A percentile compares a stretch with the other conserved stretches of the same genome.
phyloP scores from a whole-genome alignment of 805 yeast genomes.

The Candida ulmi region DNA sequence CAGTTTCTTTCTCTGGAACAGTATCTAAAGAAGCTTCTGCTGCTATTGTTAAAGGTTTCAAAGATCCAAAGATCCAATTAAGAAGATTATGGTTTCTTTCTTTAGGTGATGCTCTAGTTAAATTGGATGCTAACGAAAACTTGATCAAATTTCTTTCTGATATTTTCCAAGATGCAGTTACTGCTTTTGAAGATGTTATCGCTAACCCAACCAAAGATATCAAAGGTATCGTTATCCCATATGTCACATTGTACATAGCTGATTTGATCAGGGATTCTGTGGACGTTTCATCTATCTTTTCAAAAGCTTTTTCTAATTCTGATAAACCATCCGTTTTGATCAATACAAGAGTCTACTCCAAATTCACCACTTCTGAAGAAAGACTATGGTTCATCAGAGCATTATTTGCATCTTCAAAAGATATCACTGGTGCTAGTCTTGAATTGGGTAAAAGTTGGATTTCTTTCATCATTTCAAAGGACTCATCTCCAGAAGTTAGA shows the following conservation, averaged over 20 bases:
- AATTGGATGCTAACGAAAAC: conserved; percentile 4
- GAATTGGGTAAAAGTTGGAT: conserved; percentile 40
- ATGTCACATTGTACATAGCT: conserved; percentile 34
- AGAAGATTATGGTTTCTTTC: conserved; percentile 64
- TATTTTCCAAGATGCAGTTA: conserved; percentile 21
- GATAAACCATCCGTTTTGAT: conserved; percentile 44
- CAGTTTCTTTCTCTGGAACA: conserved; percentile 18
- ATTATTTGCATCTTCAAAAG: conserved; percentile 28
- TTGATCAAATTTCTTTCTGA: conserved; percentile 13
- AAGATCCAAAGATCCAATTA: conserved; percentile 56
- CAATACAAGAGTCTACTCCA: conserved; percentile 43
- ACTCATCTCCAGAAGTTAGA: conserved; percentile 11
- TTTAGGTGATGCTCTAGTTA: conserved; percentile 33
- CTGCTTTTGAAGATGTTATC: conserved; percentile 38
- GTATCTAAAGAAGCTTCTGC: conserved; percentile 19
- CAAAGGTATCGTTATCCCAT: conserved; percentile 43
- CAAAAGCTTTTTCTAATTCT: conserved; percentile 28
- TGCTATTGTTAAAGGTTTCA: conserved; percentile 44
- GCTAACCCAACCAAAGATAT: conserved; percentile 45
- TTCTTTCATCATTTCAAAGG: conserved; percentile 38
- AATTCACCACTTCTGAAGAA: conserved; percentile 40
- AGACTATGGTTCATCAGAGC: conserved; percentile 49
- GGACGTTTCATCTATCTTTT: conserved; percentile 24
- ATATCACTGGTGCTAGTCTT: conserved; percentile 14
- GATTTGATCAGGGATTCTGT: conserved; percentile 20